Conservation (phyloP, 495 filamentous ascomycete genomes). For the Polyplosphaeria fusca region DNA sequence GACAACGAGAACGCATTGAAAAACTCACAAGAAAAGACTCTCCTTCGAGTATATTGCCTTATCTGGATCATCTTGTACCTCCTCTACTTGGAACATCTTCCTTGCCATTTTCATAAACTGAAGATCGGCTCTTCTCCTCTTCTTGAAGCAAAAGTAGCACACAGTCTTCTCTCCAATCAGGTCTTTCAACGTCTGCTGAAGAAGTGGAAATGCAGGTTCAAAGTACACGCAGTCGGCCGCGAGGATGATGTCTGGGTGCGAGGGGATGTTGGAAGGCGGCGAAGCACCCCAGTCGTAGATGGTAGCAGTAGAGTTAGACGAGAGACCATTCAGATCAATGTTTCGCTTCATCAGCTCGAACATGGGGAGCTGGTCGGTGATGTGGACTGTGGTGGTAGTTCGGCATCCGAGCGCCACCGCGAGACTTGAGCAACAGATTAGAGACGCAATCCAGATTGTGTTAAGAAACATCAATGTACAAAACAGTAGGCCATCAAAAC, state of each 20-base stretch:
- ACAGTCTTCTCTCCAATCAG: constrained; percentile 52
- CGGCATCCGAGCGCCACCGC: constrained; percentile 60
- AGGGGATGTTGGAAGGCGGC: constrained; percentile 46
- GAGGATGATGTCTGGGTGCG: constrained; percentile 72
- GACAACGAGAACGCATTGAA: too few species aligned
- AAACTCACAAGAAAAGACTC: constrained; percentile 49
- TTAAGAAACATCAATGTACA: background rate
- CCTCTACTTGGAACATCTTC: constrained; percentile 46
- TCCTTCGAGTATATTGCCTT: constrained; percentile 41
- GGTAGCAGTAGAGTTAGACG: constrained; percentile 55
- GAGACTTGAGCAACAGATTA: constrained; percentile 45
- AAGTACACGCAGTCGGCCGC: constrained; percentile 98
- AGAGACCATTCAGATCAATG: constrained; percentile 70
- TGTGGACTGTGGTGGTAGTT: constrained; percentile 54
- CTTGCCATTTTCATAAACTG: constrained; percentile 48
- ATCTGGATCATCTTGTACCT: constrained; percentile 47
- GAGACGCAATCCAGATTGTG: too few species aligned
- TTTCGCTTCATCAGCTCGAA: constrained; percentile 77
- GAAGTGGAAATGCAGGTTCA: constrained; percentile 86
- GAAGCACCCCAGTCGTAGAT: constrained; percentile 73
- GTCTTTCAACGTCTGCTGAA: constrained; percentile 68
- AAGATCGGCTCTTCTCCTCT: constrained; percentile 60
- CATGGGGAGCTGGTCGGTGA: constrained; percentile 89
- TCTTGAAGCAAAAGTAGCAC: constrained; percentile 95
- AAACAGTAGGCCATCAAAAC: too few species aligned